Evolutionary conservation across 352 stramenopile species (phyloP).

Genomic region (Pythium dissotocum): DNA sequence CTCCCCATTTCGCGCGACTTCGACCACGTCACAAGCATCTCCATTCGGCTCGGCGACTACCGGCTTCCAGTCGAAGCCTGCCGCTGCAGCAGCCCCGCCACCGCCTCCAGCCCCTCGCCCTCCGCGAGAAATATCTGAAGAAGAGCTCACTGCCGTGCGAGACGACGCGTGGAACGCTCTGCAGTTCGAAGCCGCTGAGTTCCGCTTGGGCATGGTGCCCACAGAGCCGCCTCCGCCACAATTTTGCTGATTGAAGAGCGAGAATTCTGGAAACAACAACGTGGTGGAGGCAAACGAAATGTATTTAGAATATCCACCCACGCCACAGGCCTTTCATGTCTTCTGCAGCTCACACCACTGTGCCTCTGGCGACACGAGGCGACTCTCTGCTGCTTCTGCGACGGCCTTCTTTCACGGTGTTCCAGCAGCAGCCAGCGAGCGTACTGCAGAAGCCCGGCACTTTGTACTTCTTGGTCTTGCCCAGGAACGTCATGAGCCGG

Average conservation of each 20-base stretch:
- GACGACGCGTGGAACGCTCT: slow-evolving; percentile 65
- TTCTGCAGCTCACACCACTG: neutral
- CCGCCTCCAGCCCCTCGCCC: slow-evolving; percentile 11
- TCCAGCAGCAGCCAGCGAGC: slow-evolving; percentile 34
- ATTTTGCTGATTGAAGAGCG: slow-evolving; percentile 40
- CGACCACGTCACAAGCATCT: neutral
- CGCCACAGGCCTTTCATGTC: neutral
- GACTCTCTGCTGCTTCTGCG: slow-evolving; percentile 4
- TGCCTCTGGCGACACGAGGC: neutral
- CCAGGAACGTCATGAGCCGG: slow-evolving; percentile 81
- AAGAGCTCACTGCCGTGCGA: slow-evolving; percentile 32
- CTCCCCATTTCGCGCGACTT: slow-evolving; percentile 4
- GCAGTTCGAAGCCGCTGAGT: slow-evolving; percentile 58
- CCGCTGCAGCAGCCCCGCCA: slow-evolving; percentile 12
- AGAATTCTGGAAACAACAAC: neutral
- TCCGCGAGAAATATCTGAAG: slow-evolving; percentile 20
- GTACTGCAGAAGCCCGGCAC: slow-evolving; percentile 54
- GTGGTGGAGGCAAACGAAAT: slow-evolving; percentile 3
- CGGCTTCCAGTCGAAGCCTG: slow-evolving; percentile 3
- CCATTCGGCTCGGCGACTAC: neutral
- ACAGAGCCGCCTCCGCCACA: slow-evolving; percentile 54
- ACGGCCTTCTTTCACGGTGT: slow-evolving; percentile 7
- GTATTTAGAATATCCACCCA: slow-evolving; percentile 1
- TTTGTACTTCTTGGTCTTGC: slow-evolving; percentile 60
- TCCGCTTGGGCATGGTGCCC: slow-evolving; percentile 60